Base-by-base conservation (phyloP, 2,329 filamentous ascomycete genomes). In the Arthrobotrys entomopaga region DNA sequence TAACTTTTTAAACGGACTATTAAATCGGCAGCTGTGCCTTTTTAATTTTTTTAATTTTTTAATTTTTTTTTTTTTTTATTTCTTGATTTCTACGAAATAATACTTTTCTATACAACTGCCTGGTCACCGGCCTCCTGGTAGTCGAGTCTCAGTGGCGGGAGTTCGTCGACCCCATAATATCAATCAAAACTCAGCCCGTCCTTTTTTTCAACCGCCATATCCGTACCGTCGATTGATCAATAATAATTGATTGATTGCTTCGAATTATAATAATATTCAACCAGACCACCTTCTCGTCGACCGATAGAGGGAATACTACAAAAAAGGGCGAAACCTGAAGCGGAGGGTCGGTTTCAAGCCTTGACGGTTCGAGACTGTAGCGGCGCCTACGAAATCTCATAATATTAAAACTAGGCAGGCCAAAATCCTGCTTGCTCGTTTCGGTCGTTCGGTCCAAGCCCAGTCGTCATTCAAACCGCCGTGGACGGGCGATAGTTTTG, bases 321-420 rank as follows among this genome's bases (percentile, higher is more conserved):
- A 22, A 26, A 46, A 26, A 40, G 16, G 52, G 26, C 19, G 26
- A 38, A 57, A 56, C 50, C 26, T 46, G 61, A 43, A 24, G 58
- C 58, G 48, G 43, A 29, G 43, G 49, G 42, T 8, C 15, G 24
- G 56, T 53, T 65, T 58, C 50, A 53, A 59, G 29, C 29, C 54
- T n/a, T 57, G 64, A 34, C 46, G 53, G 54, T 66, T 64, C 38
- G 61, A 65, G 61, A 65, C 49, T 50, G 24, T 40, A 64, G 63
- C 57, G 69, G 69, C 70, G 70, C 54, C 69, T 73, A 57, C 61
- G 50, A 63, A 53, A 56, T 57, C 69, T 58, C 56, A 57, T 65
- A 60, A 22, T 48, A 64, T 26, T 24, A 60, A 22, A 54, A 64
- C 42, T 24, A 59, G 52, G 54, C 22, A 58, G 63, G 63, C 42